phyloP scores from a whole-genome alignment of 495 filamentous ascomycete species.

The Aeminium ludgeri region DNA sequence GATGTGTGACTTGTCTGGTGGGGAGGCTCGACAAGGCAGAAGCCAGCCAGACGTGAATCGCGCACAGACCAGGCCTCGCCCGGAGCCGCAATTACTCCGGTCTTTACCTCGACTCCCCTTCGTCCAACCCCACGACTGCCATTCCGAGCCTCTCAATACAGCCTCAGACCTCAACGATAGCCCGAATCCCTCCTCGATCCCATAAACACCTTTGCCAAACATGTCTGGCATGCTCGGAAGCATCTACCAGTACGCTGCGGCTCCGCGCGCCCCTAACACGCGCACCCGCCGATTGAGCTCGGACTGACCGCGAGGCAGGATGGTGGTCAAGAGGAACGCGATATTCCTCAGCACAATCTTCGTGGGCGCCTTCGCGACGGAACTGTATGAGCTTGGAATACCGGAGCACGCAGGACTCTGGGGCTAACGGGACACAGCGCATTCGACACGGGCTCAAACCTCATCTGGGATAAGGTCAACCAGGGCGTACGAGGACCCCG shows the following conservation, averaged over 20 bases:
- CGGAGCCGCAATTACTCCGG: too few relatives aligned
- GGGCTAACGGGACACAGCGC: conserved; percentile 32
- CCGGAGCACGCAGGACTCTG: not conserved
- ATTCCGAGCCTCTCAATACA: too few relatives aligned
- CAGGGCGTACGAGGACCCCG: conserved; percentile 51
- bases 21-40: too few relatives aligned
- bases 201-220: not conserved
- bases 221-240: conserved; percentile 7
- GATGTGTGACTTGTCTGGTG: too few relatives aligned
- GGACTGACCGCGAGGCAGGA: conserved; percentile 34
- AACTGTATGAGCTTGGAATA: conserved; percentile 49
- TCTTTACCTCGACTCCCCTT: not conserved
- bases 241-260: conserved; percentile 10
- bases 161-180: not conserved
- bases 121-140: not conserved
- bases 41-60: too few relatives aligned
- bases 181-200: too few relatives aligned
- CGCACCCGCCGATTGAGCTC: not conserved
- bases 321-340: conserved; percentile 68
- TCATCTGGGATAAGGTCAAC: conserved; percentile 79
- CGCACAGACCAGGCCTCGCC: too few relatives aligned
- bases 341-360: conserved; percentile 79
- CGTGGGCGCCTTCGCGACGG: conserved; percentile 70
- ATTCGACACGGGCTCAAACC: conserved; percentile 62
- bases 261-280: not conserved